phyloP scores from a whole-genome alignment of 1,284 basidiomycete species.

The Fomitopsis betulina region DNA sequence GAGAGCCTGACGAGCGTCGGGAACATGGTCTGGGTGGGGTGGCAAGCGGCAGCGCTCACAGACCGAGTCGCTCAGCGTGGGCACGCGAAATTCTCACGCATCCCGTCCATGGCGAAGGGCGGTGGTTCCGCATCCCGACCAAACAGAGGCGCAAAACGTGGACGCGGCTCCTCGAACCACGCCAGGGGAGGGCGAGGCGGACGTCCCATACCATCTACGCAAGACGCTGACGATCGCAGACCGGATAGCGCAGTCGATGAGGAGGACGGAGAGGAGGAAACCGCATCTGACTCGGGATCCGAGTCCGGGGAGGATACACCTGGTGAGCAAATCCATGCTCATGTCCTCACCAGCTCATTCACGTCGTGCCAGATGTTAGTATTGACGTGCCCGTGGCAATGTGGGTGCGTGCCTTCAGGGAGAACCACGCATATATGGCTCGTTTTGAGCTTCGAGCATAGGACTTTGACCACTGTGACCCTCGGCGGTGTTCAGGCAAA shows the following conservation, averaged over 20 bases:
- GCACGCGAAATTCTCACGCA: slow-evolving; percentile 4
- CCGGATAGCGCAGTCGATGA: slow-evolving; percentile 36
- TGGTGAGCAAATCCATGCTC: background rate
- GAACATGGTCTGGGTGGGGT: slow-evolving; percentile 44
- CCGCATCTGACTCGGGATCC: slow-evolving; percentile 15
- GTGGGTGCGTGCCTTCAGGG: slow-evolving; percentile 63
- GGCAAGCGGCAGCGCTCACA: background rate
- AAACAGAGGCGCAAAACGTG: slow-evolving; percentile 1
- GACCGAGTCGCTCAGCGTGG: background rate
- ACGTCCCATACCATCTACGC: background rate
- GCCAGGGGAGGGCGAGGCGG: background rate
- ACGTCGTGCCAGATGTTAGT: slow-evolving; percentile 13
- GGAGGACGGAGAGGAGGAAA: slow-evolving; percentile 13
- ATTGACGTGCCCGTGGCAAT: slow-evolving; percentile 78
- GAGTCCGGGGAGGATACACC: slow-evolving; percentile 8
- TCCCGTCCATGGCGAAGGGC: slow-evolving; percentile 3
- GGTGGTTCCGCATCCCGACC: background rate
- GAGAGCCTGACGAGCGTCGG: slow-evolving; percentile 62
- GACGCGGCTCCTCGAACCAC: background rate
- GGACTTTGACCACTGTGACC: slow-evolving; percentile 98
- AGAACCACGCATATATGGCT: background rate
- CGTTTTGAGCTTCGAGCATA: slow-evolving; percentile 28
- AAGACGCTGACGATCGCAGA: slow-evolving; percentile 13
- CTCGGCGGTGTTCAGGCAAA: slow-evolving; percentile 92
- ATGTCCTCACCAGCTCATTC: background rate